These are phyloP conservation scores for Actinidia chinensis DNA, from an alignment of 179 eudicot genomes.

Conservation along the genomic window DNA sequence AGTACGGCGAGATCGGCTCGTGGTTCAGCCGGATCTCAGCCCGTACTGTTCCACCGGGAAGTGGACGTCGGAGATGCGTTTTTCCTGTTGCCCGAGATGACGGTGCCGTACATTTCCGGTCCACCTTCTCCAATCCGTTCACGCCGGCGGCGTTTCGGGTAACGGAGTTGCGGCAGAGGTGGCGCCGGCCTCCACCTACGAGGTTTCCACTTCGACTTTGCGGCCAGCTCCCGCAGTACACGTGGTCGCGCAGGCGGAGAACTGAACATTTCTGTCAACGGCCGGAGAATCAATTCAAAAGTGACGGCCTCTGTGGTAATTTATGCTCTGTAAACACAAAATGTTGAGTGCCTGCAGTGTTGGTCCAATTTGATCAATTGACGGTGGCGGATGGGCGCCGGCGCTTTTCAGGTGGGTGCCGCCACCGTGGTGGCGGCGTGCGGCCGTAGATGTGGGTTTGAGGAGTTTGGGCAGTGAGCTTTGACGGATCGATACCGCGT, in stretches of 20 bases:
- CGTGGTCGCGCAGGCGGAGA: conserved; percentile 63
- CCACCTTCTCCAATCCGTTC: conserved; percentile 47
- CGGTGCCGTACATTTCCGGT: conserved; percentile 63
- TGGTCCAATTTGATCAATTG: conserved; percentile 46
- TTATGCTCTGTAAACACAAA: conserved; percentile 46
- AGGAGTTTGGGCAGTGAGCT: conserved; percentile 46
- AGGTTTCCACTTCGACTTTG: conserved; percentile 44
- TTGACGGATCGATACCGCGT: conserved; percentile 40
- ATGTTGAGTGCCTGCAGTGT: conserved; percentile 46
- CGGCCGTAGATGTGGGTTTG: conserved; percentile 48
- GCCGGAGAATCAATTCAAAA: conserved; percentile 59
- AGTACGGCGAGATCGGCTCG: conserved; percentile 67
- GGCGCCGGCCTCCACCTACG: conserved; percentile 50
- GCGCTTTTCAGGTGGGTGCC: conserved; percentile 66
- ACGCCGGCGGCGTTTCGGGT: conserved; percentile 64
- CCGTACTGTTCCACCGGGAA: conserved; percentile 72
- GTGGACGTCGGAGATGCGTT: conserved; percentile 62
- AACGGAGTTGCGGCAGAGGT: conserved; percentile 43
- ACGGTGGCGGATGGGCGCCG: conserved; percentile 46
- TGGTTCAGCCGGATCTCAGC: conserved; percentile 15
- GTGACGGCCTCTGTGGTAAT: conserved; percentile 60
- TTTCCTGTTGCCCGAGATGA: conserved; percentile 71
- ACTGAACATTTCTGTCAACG: conserved; percentile 73
- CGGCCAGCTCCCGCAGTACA: conserved; percentile 65
- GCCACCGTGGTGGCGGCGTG: conserved; percentile 28